A percentile compares a stretch with the other conserved stretches of the same genome.
Conservation (phyloP, 352 stramenopile genomes). For the Phytophthora meadii region DNA sequence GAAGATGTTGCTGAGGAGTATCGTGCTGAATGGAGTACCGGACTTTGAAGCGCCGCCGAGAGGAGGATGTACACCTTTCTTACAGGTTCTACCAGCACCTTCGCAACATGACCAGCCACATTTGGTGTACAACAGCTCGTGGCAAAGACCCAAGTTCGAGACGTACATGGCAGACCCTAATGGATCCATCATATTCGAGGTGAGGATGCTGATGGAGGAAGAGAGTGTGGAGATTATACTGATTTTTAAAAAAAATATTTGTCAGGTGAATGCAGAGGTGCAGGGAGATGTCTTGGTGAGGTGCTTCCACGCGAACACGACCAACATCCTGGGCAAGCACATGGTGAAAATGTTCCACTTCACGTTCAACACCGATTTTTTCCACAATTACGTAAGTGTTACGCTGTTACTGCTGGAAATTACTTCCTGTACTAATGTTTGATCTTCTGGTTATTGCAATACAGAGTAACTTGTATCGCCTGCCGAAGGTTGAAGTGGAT, state of each 20-base stretch:
- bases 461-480: conserved; percentile 53
- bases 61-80: conserved; percentile 66
- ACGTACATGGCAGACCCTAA: conserved; percentile 61
- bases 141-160: conserved; percentile 69
- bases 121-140: conserved; percentile 77
- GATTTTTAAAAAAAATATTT: background rate
- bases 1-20: conserved; percentile 61
- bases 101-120: conserved; percentile 65
- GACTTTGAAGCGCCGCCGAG: conserved; percentile 74
- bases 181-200: conserved; percentile 66
- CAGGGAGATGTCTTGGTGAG: conserved; percentile 75
- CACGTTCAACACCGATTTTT: conserved; percentile 86
- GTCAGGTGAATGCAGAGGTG: conserved; percentile 72
- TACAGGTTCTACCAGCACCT: conserved; percentile 70
- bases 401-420: background rate
- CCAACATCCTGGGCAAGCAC: conserved; percentile 78
- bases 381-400: conserved; percentile 66
- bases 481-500: conserved; percentile 70
- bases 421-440: background rate
- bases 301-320: conserved; percentile 78
- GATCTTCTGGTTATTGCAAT: background rate
- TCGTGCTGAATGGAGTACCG: conserved; percentile 77
- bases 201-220: background rate
- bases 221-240: background rate
- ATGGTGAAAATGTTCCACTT: conserved; percentile 89